Evolutionary conservation across 2,329 filamentous ascomycete species (phyloP).

Genomic region (Fusarium sambucinum): DNA sequence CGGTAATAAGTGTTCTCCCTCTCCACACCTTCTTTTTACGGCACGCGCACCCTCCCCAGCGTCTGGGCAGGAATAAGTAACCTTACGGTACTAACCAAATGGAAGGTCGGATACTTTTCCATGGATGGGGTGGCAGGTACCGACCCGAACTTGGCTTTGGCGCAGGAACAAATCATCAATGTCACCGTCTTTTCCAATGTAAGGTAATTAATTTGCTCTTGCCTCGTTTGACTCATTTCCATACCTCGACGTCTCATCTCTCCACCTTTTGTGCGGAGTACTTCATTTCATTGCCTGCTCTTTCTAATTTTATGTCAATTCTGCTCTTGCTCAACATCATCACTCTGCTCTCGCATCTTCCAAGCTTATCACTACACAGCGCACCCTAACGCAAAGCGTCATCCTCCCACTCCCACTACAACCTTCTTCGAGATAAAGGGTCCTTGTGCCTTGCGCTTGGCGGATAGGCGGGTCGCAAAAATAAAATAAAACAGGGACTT

Average conservation of each 20-base stretch:
- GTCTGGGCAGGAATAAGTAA: background rate
- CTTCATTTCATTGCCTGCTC: conserved; percentile 6
- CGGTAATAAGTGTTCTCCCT: conserved; percentile 6
- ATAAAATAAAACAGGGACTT: background rate
- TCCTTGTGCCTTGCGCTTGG: conserved; percentile 44
- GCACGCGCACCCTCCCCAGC: conserved; percentile 34
- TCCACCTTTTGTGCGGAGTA: conserved; percentile 11
- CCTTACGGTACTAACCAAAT: background rate
- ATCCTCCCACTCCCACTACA: conserved; percentile 27
- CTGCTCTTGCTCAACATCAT: conserved; percentile 6
- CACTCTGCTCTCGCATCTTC: conserved; percentile 5
- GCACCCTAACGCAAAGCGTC: conserved; percentile 18
- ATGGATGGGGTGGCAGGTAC: conserved; percentile 38
- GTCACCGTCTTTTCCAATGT: conserved; percentile 42
- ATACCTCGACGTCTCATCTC: conserved; percentile 25
- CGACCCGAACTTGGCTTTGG: conserved; percentile 35
- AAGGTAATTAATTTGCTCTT: conserved; percentile 30
- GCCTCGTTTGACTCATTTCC: conserved; percentile 40
- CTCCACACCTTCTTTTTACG: conserved; percentile 32
- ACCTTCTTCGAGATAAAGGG: conserved; percentile 39
- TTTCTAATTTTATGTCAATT: conserved; percentile 14
- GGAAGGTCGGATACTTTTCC: conserved; percentile 21
- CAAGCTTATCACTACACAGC: conserved; percentile 23
- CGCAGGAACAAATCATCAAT: conserved; percentile 44
- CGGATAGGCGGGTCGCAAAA: conserved; percentile 16